A percentile compares a stretch with the other conserved stretches of the same genome.
phyloP scores from a whole-genome alignment of 2,329 filamentous ascomycete species.

The Colletotrichum phormii region DNA sequence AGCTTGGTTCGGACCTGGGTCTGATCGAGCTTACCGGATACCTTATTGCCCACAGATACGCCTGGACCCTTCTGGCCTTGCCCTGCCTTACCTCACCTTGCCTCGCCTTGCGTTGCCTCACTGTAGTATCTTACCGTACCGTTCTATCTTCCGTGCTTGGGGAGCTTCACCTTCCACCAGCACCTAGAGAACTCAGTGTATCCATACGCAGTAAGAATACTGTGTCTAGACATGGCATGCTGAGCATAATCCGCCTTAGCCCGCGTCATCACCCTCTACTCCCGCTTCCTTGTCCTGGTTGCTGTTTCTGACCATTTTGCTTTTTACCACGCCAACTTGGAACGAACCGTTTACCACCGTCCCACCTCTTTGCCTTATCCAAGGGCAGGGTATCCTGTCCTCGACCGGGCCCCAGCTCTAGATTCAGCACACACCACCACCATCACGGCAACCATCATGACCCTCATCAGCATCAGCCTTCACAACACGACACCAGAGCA shows the following conservation, averaged over 20 bases:
- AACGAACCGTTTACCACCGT: constrained; percentile 36
- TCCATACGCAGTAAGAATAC: not conserved
- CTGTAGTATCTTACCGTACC: constrained; percentile 11
- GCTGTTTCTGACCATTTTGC: constrained; percentile 29
- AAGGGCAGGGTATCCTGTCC: constrained; percentile 17
- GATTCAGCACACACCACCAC: constrained; percentile 15
- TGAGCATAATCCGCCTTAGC: constrained; percentile 8
- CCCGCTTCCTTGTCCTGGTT: constrained; percentile 24
- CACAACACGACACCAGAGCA: constrained; percentile 1
- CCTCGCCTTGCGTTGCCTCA: constrained; percentile 6
- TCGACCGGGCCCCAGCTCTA: not conserved
- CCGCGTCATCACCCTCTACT: constrained; percentile 17
- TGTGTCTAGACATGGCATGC: not conserved
- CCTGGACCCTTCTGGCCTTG: constrained; percentile 19
- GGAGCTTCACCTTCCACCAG: not conserved
- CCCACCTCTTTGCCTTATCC: constrained; percentile 36
- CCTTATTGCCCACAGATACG: constrained; percentile 27
- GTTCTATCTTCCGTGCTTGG: not conserved
- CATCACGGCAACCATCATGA: constrained; percentile 3
- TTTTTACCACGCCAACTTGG: constrained; percentile 32
- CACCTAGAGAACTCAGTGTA: not conserved
- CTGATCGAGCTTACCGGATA: constrained; percentile 24
- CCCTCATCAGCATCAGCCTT: constrained; percentile 6
- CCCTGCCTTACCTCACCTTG: not conserved
- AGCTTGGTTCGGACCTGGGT: constrained; percentile 8